Conservation (phyloP, 2,329 filamentous ascomycete species). For the Nothophaeocryptopus gaeumannii region DNA sequence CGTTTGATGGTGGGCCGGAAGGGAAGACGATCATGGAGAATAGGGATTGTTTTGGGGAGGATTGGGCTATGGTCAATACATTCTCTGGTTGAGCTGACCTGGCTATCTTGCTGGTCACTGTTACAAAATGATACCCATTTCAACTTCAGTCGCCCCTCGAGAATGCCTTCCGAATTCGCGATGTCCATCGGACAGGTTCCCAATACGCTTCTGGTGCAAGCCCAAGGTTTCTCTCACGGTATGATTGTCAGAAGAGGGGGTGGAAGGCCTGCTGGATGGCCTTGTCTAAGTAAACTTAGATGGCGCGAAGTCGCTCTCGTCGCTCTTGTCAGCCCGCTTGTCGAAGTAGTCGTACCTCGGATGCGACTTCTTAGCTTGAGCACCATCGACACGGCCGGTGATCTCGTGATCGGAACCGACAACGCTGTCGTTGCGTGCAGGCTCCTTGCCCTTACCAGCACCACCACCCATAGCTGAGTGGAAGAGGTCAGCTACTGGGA, state of each 20-base stretch:
- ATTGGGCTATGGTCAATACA: slow-evolving; percentile 36
- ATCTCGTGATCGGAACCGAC: neutral
- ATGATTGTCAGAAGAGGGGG: no score
- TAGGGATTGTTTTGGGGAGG: slow-evolving; percentile 35
- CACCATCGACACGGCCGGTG: neutral
- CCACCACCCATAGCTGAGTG: neutral
- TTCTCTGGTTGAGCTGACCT: neutral
- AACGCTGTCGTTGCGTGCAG: slow-evolving; percentile 2
- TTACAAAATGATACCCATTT: no score
- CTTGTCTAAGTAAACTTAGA: no score
- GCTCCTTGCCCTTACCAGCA: neutral
- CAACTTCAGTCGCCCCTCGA: no score
- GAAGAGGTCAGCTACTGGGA: neutral
- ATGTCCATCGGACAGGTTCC: no score
- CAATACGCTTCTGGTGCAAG: no score
- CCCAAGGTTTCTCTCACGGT: no score
- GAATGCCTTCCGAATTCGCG: no score
- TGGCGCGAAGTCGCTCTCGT: slow-evolving; percentile 9
- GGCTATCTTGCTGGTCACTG: no score
- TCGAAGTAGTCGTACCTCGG: slow-evolving; percentile 1
- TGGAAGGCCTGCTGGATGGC: no score
- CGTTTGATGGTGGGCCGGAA: slow-evolving; percentile 30
- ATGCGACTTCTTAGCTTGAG: slow-evolving; percentile 8
- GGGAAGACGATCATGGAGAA: slow-evolving; percentile 38
- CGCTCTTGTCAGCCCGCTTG: slow-evolving; percentile 4